phyloP scores from a whole-genome alignment of 768 basidiomycete genomes.

The Podaxis carcinomalis region DNA sequence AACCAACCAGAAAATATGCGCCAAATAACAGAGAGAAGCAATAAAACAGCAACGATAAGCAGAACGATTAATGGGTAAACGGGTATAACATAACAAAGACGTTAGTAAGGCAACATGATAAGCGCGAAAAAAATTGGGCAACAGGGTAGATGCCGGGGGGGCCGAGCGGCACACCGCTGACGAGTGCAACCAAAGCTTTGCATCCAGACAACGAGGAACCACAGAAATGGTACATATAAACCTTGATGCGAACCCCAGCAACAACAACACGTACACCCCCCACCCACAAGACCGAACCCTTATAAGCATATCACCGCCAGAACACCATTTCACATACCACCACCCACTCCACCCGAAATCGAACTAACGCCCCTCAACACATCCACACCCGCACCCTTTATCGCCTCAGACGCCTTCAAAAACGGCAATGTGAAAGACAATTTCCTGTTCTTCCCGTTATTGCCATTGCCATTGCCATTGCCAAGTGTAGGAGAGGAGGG shows the following conservation, averaged over 20 bases:
- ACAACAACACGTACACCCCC: background rate
- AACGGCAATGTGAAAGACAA: slow-evolving; percentile 29
- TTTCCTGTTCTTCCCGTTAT: slow-evolving; percentile 7
- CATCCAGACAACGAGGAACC: too few species aligned
- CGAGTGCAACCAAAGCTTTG: too few species aligned
- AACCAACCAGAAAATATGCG: background rate
- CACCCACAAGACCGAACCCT: background rate
- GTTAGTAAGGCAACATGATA: background rate
- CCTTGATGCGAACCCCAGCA: background rate
- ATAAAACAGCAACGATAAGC: background rate
- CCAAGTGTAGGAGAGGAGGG: background rate
- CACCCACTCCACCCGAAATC: slow-evolving; percentile 17
- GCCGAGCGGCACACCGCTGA: too few species aligned
- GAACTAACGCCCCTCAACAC: slow-evolving; percentile 41
- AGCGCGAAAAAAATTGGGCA: background rate
- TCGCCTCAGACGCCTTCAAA: slow-evolving; percentile 21
- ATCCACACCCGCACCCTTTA: slow-evolving; percentile 27
- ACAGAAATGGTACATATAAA: background rate
- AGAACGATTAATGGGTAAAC: background rate
- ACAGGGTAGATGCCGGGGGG: too few species aligned
- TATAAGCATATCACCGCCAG: background rate
- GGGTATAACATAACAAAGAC: background rate
- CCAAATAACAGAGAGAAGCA: background rate
- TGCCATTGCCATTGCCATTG: too few species aligned
- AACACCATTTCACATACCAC: background rate